Base-by-base conservation (phyloP, 805 yeast species). In the Ogataea pilisensis region DNA sequence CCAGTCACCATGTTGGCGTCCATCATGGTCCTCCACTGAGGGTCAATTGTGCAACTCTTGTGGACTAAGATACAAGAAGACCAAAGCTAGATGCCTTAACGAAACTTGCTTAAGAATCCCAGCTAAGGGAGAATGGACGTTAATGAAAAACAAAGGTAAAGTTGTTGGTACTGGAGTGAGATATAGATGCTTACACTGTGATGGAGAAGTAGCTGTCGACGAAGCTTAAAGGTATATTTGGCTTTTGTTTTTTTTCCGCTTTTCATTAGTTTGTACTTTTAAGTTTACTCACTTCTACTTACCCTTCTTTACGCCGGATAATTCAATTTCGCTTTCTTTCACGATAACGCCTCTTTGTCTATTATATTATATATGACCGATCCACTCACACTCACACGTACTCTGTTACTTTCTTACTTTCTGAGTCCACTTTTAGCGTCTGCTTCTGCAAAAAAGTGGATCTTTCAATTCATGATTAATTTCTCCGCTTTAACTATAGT, bases 11-110 rank as follows among this genome's bases (percentile, higher is more conserved):
- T 91, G 99, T 64, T 91, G 99, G 99, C 77, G 99, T 58, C 99
- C 99, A 1, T 84, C 95, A 5, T 91, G 99, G 99, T 81, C 91
- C 3, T 71, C 80, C 21, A 70, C 80, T 49, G 88, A 85, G 46
- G 98, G 97, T n/a, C 98, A 90, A 66, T 73, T 91, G 51, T 91
- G 99, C 69, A 91, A 91, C 60, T 87, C 96, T 1, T 91, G 99
- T 65, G 99, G 99, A 1, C 70, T 91, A 54, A 73, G 99, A 49
- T 91, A 86, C 68, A 90, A 93, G 64, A 91, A 91, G 67, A 90
- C 97, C 0, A 85, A 87, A 21, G 95, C 95, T 3, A 75, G 97
- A 57, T 91, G 99, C 65, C 68, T 85, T 37, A 84, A 85, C 52
- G 64, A 71, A 2, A 57, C 65, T 16, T 91, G 99, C 66, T 76